Evolutionary conservation across 768 basidiomycete species (phyloP).

Genomic region (Hypholoma sublateritium): DNA sequence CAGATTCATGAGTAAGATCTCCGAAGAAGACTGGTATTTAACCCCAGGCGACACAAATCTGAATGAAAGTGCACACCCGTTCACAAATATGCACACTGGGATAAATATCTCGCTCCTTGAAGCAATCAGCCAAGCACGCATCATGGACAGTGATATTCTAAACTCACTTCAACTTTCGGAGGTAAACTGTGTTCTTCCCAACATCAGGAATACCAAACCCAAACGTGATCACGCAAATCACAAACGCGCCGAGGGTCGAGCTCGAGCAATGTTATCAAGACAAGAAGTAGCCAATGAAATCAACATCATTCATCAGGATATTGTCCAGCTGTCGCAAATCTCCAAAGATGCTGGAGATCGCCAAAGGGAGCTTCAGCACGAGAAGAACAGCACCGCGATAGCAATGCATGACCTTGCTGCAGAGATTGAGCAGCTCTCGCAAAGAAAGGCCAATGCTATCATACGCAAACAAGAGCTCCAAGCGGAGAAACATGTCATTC

Average conservation of each 20-base stretch:
- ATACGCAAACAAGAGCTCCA: too few species aligned
- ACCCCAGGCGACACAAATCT: slow-evolving; percentile 1
- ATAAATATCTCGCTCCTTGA: not conserved
- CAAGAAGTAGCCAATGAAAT: not conserved
- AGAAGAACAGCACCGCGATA: too few species aligned
- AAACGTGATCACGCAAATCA: not conserved
- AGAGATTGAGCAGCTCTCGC: too few species aligned
- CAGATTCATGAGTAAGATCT: slow-evolving; percentile 1
- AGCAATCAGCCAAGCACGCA: not conserved
- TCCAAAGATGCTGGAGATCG: too few species aligned
- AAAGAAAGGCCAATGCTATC: too few species aligned
- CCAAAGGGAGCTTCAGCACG: too few species aligned
- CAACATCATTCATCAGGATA: not conserved
- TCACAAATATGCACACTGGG: slow-evolving; percentile 7
- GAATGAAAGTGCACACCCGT: slow-evolving; percentile 6
- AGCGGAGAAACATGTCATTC: not conserved
- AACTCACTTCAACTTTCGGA: not conserved
- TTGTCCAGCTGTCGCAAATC: not conserved
- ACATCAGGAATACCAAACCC: not conserved
- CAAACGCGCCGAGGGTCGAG: not conserved
- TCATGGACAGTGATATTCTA: not conserved
- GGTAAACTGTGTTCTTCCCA: not conserved
- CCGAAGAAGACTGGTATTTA: slow-evolving; percentile 1
- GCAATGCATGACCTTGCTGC: too few species aligned
- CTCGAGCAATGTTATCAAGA: not conserved